Evolutionary conservation across 2,329 filamentous ascomycete genomes (phyloP).

Genomic region (Karstenula rhodostoma): DNA sequence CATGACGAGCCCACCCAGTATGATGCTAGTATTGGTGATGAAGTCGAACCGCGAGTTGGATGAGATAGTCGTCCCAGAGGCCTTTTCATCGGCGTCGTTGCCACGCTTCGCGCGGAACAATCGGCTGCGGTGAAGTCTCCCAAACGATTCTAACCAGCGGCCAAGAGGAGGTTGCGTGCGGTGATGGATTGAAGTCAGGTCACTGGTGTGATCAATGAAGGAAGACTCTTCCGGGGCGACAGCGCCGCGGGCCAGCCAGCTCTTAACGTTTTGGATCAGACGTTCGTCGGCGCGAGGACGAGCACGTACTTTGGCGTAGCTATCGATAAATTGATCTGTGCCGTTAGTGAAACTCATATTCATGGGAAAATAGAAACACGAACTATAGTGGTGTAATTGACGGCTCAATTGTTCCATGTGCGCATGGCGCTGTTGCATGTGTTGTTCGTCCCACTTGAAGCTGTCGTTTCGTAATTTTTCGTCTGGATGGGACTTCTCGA

Average conservation of each 20-base stretch:
- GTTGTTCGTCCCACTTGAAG: slow-evolving; percentile 25
- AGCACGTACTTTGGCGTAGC: slow-evolving; percentile 27
- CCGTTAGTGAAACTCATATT: background rate
- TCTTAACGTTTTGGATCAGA: slow-evolving; percentile 23
- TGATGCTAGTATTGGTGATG: slow-evolving; percentile 26
- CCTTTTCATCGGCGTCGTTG: slow-evolving; percentile 10
- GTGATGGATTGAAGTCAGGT: slow-evolving; percentile 31
- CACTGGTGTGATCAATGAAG: slow-evolving; percentile 22
- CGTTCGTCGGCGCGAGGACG: slow-evolving; percentile 22
- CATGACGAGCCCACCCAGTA: slow-evolving; percentile 25
- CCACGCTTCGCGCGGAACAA: slow-evolving; percentile 21
- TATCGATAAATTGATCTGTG: slow-evolving; percentile 28
- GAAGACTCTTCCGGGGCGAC: slow-evolving; percentile 19
- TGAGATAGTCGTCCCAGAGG: slow-evolving; percentile 20
- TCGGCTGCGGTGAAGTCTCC: slow-evolving; percentile 12
- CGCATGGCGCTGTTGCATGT: slow-evolving; percentile 15
- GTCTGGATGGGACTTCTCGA: slow-evolving; percentile 3
- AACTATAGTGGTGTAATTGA: slow-evolving; percentile 29
- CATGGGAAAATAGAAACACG: background rate
- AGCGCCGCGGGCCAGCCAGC: slow-evolving; percentile 22
- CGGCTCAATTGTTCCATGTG: slow-evolving; percentile 27
- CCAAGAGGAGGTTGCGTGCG: slow-evolving; percentile 20
- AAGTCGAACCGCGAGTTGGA: slow-evolving; percentile 23
- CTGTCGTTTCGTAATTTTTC: slow-evolving; percentile 20
- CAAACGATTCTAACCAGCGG: slow-evolving; percentile 21